These are phyloP conservation scores for Cordyceps tenuipes DNA, from an alignment of 2,329 filamentous ascomycete genomes.

Conservation along the genomic window DNA sequence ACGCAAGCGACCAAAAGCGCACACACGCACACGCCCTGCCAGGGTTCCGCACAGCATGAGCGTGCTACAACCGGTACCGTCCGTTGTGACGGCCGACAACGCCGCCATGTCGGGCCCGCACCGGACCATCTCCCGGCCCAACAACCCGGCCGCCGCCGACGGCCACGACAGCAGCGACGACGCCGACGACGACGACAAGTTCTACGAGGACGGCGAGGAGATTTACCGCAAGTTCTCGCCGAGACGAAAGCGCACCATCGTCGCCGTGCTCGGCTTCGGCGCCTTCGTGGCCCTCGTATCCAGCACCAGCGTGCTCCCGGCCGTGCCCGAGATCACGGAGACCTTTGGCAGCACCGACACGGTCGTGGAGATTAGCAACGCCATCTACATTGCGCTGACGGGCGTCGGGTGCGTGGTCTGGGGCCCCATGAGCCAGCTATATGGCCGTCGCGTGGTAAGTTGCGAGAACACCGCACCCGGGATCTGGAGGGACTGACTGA, in stretches of 20 bases:
- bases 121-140: neutral
- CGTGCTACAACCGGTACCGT: constrained; percentile 2
- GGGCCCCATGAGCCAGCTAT: constrained; percentile 62
- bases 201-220: constrained; percentile 32
- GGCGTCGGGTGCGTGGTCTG: constrained; percentile 61
- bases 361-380: constrained; percentile 67
- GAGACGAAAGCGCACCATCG: constrained; percentile 57
- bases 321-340: constrained; percentile 63
- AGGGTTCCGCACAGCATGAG: neutral
- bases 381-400: constrained; percentile 68
- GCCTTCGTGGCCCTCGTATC: constrained; percentile 69
- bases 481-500: neutral
- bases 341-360: constrained; percentile 57
- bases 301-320: constrained; percentile 64
- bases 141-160: neutral
- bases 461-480: neutral
- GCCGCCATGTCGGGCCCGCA: constrained; percentile 6
- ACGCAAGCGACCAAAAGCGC: neutral
- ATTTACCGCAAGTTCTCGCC: constrained; percentile 58
- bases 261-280: constrained; percentile 62
- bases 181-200: constrained; percentile 13
- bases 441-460: constrained; percentile 49
- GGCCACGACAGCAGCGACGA: constrained; percentile 9
- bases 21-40: neutral
- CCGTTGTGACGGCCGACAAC: constrained; percentile 1